These are phyloP conservation scores for Calonectria fujianensis DNA, from an alignment of 2,329 filamentous ascomycete genomes.

Conservation along the genomic window DNA sequence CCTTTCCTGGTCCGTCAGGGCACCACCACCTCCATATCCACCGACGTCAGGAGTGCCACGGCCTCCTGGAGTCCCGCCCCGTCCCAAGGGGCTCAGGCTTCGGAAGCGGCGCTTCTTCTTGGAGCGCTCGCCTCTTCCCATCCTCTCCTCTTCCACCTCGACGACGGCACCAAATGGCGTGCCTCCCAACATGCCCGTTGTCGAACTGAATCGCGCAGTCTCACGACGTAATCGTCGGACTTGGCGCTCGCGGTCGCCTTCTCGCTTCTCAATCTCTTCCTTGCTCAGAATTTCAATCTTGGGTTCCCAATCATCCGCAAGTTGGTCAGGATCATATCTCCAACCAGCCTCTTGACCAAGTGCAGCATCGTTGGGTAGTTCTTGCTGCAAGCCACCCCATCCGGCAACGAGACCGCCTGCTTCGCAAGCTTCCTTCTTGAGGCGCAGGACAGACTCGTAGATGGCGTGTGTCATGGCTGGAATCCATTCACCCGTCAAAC, in stretches of 20 bases:
- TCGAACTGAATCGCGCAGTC: conserved; percentile 93
- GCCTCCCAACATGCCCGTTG: conserved; percentile 86
- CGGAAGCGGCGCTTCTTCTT: conserved; percentile 97
- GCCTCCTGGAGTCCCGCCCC: conserved; percentile 77
- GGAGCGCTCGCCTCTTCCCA: conserved; percentile 92
- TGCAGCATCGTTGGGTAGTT: conserved; percentile 92
- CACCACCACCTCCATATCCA: conserved; percentile 81
- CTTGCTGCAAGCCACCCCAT: conserved; percentile 74
- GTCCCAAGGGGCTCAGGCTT: conserved; percentile 87
- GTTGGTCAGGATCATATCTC: conserved; percentile 94
- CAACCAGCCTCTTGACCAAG: conserved; percentile 90
- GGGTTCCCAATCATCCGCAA: conserved; percentile 89
- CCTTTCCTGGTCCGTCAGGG: conserved; percentile 86
- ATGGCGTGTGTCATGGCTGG: conserved; percentile 96
- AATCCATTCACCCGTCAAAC: conserved; percentile 93
- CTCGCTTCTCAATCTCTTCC: conserved; percentile 97
- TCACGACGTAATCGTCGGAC: conserved; percentile 90
- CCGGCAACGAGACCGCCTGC: conserved; percentile 89
- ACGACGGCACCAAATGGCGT: conserved; percentile 77
- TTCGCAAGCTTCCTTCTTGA: conserved; percentile 98
- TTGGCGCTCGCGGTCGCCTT: conserved; percentile 94
- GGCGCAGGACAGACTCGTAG: conserved; percentile 91
- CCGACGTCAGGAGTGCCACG: conserved; percentile 88
- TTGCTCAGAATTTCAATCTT: conserved; percentile 89
- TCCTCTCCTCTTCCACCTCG: conserved; percentile 82